A percentile compares a stretch with the other conserved stretches of the same genome.
phyloP scores from a whole-genome alignment of 441 rosid species.

The Arabidopsis lyrata region DNA sequence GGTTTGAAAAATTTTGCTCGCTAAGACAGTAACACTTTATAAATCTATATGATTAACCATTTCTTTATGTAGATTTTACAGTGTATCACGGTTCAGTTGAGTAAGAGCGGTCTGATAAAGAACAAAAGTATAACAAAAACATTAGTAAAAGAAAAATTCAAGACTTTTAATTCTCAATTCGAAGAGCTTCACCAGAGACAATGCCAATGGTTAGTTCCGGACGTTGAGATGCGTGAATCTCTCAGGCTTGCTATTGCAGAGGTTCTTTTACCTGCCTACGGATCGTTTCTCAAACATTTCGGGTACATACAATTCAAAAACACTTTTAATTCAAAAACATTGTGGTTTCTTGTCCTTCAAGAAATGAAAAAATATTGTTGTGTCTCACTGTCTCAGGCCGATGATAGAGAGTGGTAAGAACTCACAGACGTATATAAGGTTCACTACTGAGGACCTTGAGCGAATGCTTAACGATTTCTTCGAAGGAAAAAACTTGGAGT shows the following conservation, averaged over 20 bases:
- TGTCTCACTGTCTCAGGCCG: constrained; percentile 57
- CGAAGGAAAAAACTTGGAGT: constrained; percentile 69
- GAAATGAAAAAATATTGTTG: constrained; percentile 1
- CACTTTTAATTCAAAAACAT: not conserved
- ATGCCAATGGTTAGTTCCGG: constrained; percentile 93
- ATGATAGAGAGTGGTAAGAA: constrained; percentile 74
- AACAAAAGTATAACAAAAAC: constrained; percentile 61
- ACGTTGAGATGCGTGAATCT: constrained; percentile 86
- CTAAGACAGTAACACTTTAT: too few relatives aligned
- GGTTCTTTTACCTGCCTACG: constrained; percentile 80
- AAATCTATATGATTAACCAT: not conserved
- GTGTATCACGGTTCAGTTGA: constrained; percentile 68
- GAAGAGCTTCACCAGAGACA: constrained; percentile 88
- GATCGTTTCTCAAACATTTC: constrained; percentile 80
- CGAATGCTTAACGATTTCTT: constrained; percentile 87
- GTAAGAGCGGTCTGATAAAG: constrained; percentile 44
- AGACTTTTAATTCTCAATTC: constrained; percentile 78
- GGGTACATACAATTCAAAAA: constrained; percentile 49
- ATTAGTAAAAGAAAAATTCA: constrained; percentile 78
- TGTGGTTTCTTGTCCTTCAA: constrained; percentile 1
- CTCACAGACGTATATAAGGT: constrained; percentile 78
- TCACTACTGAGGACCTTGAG: constrained; percentile 72
- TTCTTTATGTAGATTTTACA: constrained; percentile 68
- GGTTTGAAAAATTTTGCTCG: not conserved
- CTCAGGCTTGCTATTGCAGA: constrained; percentile 86